These are phyloP conservation scores for Eutrema yunnanense DNA, from an alignment of 345 rosid genomes.

Conservation along the genomic window DNA sequence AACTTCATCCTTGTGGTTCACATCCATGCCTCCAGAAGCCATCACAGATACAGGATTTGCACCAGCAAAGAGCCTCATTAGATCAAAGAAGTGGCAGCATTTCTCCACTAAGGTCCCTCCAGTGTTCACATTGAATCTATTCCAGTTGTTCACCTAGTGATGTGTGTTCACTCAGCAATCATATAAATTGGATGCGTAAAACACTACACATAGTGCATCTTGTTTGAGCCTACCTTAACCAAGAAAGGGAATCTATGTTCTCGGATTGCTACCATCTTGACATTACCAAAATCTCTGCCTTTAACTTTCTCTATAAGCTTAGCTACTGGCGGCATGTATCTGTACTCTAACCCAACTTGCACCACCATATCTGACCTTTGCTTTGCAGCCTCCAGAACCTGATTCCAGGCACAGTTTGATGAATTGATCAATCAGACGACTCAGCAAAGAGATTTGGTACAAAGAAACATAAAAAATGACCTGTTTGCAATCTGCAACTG, in stretches of 20 bases:
- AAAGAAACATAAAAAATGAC: constrained; percentile 19
- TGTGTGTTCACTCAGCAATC: constrained; percentile 5
- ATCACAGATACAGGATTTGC: constrained; percentile 80
- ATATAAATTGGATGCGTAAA: not conserved
- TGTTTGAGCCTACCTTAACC: constrained; percentile 78
- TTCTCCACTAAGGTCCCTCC: constrained; percentile 97
- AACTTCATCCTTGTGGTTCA: constrained; percentile 84
- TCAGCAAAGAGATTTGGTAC: not conserved
- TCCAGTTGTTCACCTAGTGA: constrained; percentile 81
- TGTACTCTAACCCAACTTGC: constrained; percentile 89
- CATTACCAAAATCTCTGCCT: constrained; percentile 54
- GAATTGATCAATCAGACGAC: not conserved
- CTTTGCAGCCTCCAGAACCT: constrained; percentile 77
- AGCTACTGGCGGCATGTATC: constrained; percentile 95
- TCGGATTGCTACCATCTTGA: constrained; percentile 88
- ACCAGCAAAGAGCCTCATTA: constrained; percentile 84
- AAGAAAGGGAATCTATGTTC: constrained; percentile 94
- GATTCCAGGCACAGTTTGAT: constrained; percentile 6
- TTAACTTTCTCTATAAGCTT: constrained; percentile 74
- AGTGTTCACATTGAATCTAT: constrained; percentile 79
- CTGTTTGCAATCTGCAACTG: constrained; percentile 76
- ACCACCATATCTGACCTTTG: constrained; percentile 77
- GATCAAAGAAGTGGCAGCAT: constrained; percentile 97
- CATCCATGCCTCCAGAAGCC: constrained; percentile 95
- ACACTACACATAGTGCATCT: not conserved